These are phyloP conservation scores for Hyphodiscus hymeniophilus DNA, from an alignment of 495 filamentous ascomycete species.

Conservation along the genomic window DNA sequence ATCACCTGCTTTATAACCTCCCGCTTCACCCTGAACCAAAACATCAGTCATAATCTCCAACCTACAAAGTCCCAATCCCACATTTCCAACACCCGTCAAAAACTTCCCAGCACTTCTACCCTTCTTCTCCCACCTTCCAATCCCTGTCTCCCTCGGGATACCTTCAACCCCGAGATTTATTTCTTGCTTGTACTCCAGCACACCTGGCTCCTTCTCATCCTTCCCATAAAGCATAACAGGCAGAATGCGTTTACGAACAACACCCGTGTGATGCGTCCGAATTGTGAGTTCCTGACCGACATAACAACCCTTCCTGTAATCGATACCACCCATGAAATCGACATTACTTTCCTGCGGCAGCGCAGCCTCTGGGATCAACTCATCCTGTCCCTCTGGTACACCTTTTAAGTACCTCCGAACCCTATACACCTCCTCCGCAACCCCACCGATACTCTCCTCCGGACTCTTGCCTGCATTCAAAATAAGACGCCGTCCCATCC, in stretches of 20 bases:
- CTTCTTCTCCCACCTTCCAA: slow-evolving; percentile 36
- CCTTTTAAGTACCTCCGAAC: slow-evolving; percentile 69
- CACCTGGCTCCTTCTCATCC: slow-evolving; percentile 26
- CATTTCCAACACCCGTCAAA: slow-evolving; percentile 66
- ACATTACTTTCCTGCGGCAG: slow-evolving; percentile 79
- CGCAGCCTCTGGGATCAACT: slow-evolving; percentile 60
- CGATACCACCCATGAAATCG: slow-evolving; percentile 72
- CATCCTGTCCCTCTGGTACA: slow-evolving; percentile 73
- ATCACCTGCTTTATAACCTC: slow-evolving; percentile 35
- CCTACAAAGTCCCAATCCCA: slow-evolving; percentile 82
- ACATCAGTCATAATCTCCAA: slow-evolving; percentile 80
- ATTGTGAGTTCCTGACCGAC: slow-evolving; percentile 95
- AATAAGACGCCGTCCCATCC: slow-evolving; percentile 55
- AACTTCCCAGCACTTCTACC: slow-evolving; percentile 71
- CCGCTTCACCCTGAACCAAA: slow-evolving; percentile 30
- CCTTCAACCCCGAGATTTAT: slow-evolving; percentile 3
- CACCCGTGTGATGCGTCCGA: slow-evolving; percentile 84
- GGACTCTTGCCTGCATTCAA: slow-evolving; percentile 26
- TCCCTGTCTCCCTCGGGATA: slow-evolving; percentile 28
- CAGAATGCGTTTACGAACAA: slow-evolving; percentile 85
- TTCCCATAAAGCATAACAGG: slow-evolving; percentile 65
- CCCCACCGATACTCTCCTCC: slow-evolving; percentile 19
- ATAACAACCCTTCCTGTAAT: slow-evolving; percentile 95
- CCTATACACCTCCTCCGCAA: slow-evolving; percentile 42
- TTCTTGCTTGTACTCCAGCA: slow-evolving; percentile 41